These are phyloP conservation scores for Lodderomyces orthopsilosis DNA, from an alignment of 1,139 yeast species.

Conservation along the genomic window DNA sequence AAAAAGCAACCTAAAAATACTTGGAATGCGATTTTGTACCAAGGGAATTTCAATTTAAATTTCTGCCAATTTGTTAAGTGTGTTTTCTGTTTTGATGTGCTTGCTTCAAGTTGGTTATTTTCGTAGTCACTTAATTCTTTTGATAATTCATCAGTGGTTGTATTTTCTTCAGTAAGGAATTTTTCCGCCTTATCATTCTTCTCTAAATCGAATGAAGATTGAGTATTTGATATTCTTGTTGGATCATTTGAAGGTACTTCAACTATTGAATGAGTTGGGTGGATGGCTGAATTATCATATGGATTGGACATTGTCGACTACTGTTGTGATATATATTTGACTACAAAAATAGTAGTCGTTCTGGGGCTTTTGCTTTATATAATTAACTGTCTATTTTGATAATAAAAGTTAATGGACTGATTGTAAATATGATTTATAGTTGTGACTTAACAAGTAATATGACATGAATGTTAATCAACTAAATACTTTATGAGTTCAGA, in stretches of 20 bases:
- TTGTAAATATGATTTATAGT: conserved; percentile 15
- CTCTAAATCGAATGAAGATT: background rate
- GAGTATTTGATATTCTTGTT: background rate
- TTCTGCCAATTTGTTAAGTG: conserved; percentile 10
- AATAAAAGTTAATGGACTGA: conserved; percentile 13
- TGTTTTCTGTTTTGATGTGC: background rate
- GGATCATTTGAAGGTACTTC: background rate
- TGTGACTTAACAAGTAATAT: conserved; percentile 15
- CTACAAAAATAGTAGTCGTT: background rate
- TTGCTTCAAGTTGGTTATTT: conserved; percentile 3
- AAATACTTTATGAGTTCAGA: background rate
- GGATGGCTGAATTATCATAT: background rate
- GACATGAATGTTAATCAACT: conserved; percentile 9
- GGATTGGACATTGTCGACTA: background rate
- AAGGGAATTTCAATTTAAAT: conserved; percentile 23
- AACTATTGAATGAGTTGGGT: background rate
- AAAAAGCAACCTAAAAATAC: conserved; percentile 45
- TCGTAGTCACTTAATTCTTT: conserved; percentile 6
- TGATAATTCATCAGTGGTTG: conserved; percentile 2
- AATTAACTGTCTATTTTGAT: background rate
- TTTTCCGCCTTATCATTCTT: background rate
- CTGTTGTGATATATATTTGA: background rate
- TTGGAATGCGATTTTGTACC: conserved; percentile 24
- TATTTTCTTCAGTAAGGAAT: background rate
- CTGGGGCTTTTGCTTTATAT: background rate